phyloP scores from a whole-genome alignment of 495 filamentous ascomycete genomes.

The Penicillium soppii region DNA sequence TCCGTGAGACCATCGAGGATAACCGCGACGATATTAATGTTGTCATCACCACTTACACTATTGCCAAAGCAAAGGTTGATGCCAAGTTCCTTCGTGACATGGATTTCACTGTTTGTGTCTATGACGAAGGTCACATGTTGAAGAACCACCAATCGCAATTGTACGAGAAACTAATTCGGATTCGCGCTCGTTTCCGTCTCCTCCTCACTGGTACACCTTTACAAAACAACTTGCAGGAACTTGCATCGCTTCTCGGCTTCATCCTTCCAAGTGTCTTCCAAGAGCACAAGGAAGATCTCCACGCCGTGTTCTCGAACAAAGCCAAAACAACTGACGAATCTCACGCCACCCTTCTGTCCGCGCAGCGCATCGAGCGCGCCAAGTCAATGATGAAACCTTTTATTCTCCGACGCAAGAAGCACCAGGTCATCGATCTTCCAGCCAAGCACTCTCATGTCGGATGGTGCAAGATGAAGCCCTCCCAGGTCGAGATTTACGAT shows the following conservation, averaged over 20 bases:
- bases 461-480: constrained; percentile 70
- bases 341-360: constrained; percentile 73
- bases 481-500: constrained; percentile 71
- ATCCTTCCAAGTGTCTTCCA: constrained; percentile 83
- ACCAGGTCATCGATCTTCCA: constrained; percentile 88
- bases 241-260: constrained; percentile 84
- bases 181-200: constrained; percentile 74
- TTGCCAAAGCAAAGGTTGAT: constrained; percentile 63
- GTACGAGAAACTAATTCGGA: constrained; percentile 77
- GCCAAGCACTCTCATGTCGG: constrained; percentile 76
- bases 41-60: constrained; percentile 86
- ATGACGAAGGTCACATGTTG: constrained; percentile 89
- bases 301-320: constrained; percentile 85
- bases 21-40: constrained; percentile 71
- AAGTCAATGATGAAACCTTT: constrained; percentile 94
- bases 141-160: constrained; percentile 80
- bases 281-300: constrained; percentile 68
- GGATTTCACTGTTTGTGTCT: constrained; percentile 69
- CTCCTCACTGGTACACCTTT: constrained; percentile 91
- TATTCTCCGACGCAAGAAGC: constrained; percentile 88
- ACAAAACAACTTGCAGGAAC: constrained; percentile 93
- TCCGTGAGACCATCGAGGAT: constrained; percentile 64
- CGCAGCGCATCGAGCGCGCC: constrained; percentile 79
- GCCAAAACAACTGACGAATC: constrained; percentile 74
- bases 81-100: constrained; percentile 67